Percentiles rank a stretch among this genome's conserved stretches.
Conservation (phyloP, 345 rosid species). For the Iberis pinnata region DNA sequence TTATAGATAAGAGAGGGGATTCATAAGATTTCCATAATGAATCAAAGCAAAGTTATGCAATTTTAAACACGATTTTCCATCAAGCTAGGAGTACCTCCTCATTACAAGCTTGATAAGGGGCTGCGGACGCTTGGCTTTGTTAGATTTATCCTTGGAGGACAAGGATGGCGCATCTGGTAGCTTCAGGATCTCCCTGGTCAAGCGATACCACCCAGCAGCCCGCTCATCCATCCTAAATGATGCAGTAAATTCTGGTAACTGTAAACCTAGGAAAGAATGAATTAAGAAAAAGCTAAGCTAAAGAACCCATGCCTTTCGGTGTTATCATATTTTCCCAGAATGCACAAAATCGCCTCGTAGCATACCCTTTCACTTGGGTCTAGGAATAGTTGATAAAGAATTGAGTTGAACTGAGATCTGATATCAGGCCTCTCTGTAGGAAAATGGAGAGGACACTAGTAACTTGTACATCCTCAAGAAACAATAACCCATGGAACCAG, state of each 20-base stretch:
- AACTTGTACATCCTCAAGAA: conserved; percentile 8
- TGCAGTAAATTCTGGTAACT: conserved; percentile 14
- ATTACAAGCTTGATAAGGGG: conserved; percentile 92
- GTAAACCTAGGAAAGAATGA: conserved; percentile 14
- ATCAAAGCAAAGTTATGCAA: no score
- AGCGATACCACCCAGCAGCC: conserved; percentile 96
- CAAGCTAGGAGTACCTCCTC: conserved; percentile 64
- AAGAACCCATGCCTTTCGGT: conserved; percentile 57
- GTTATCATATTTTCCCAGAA: conserved; percentile 73
- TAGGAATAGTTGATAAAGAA: conserved; percentile 89
- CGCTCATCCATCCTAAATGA: conserved; percentile 80
- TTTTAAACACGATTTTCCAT: conserved; percentile 8
- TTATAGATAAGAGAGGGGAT: conserved; percentile 11
- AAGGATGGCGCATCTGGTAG: conserved; percentile 87
- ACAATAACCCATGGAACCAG: not conserved
- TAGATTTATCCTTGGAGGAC: conserved; percentile 70
- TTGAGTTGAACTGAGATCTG: conserved; percentile 84
- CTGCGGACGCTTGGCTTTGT: conserved; percentile 89
- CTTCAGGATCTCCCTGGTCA: conserved; percentile 95
- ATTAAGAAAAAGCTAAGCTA: conserved; percentile 7
- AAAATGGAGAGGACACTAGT: conserved; percentile 24
- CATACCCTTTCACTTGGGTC: conserved; percentile 99
- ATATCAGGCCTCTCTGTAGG: conserved; percentile 85
- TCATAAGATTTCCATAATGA: conserved; percentile 11
- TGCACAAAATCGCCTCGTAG: conserved; percentile 90